Evolutionary conservation across 306 rosid species (phyloP).

Genomic region (Citrullus colocynthis): DNA sequence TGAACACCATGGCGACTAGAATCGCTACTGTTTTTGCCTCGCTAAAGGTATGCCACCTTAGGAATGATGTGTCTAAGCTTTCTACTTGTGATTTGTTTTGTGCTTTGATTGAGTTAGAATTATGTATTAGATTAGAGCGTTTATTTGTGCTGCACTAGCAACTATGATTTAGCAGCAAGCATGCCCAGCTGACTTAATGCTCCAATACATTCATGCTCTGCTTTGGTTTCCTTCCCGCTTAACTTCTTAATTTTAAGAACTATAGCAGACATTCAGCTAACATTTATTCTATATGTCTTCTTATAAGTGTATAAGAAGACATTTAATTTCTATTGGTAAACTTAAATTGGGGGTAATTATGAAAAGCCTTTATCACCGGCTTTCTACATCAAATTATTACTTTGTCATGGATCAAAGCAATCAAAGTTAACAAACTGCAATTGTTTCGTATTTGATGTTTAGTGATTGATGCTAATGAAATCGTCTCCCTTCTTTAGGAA

Average conservation of each 20-base stretch:
- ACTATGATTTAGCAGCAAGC: neutral
- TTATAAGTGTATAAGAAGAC: neutral
- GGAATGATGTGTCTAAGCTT: neutral
- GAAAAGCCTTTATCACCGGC: neutral
- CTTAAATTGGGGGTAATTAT: neutral
- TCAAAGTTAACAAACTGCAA: neutral
- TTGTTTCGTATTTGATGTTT: neutral
- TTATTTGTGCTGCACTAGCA: neutral
- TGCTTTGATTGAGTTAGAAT: neutral
- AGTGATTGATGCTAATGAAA: neutral
- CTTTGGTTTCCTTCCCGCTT: neutral
- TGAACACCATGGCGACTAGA: constrained; percentile 71
- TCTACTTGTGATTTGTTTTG: neutral
- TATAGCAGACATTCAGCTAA: neutral
- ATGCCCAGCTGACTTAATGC: neutral
- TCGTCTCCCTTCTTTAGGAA: constrained; percentile 33
- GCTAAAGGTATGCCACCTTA: constrained; percentile 36
- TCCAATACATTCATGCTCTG: neutral
- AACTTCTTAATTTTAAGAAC: neutral
- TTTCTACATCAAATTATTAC: neutral
- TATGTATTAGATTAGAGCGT: neutral
- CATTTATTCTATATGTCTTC: neutral
- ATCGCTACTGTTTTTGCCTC: constrained; percentile 93
- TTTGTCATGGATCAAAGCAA: neutral
- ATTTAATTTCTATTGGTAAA: neutral